These are phyloP conservation scores for Albophoma yamanashiensis DNA, from an alignment of 2,329 filamentous ascomycete genomes.

Conservation along the genomic window DNA sequence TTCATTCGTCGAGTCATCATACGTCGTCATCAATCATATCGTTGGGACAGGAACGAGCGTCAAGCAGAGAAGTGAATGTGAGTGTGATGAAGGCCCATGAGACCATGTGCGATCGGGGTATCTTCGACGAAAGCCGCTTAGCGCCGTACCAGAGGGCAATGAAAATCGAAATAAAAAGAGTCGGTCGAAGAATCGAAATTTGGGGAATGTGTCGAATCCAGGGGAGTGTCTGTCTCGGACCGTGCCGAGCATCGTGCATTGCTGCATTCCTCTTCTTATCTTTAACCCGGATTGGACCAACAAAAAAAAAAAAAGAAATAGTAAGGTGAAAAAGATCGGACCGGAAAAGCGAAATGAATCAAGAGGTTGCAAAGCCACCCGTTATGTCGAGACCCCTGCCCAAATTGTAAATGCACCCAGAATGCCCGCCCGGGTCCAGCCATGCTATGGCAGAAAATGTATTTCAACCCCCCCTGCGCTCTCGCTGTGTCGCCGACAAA, in stretches of 20 bases:
- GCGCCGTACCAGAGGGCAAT: not conserved
- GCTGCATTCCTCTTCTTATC: conserved; percentile 55
- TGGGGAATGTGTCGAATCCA: conserved; percentile 26
- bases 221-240: conserved; percentile 34
- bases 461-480: conserved; percentile 10
- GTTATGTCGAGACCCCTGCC: conserved; percentile 35
- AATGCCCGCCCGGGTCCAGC: conserved; percentile 42
- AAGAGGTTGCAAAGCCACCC: conserved; percentile 31
- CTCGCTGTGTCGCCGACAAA: conserved; percentile 35
- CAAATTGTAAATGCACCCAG: conserved; percentile 41
- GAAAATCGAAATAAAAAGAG: conserved; percentile 23
- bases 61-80: conserved; percentile 24
- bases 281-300: conserved; percentile 18
- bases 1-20: conserved; percentile 27
- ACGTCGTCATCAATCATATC: conserved; percentile 36
- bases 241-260: conserved; percentile 46
- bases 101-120: conserved; percentile 10
- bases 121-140: conserved; percentile 5
- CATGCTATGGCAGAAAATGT: conserved; percentile 37
- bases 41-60: conserved; percentile 28
- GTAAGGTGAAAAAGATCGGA: conserved; percentile 16
- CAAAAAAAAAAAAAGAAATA: conserved; percentile 11
- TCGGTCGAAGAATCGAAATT: conserved; percentile 11
- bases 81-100: not conserved
- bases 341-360: conserved; percentile 16